phyloP scores from a whole-genome alignment of 306 rosid genomes.

The Glycine latifolia region DNA sequence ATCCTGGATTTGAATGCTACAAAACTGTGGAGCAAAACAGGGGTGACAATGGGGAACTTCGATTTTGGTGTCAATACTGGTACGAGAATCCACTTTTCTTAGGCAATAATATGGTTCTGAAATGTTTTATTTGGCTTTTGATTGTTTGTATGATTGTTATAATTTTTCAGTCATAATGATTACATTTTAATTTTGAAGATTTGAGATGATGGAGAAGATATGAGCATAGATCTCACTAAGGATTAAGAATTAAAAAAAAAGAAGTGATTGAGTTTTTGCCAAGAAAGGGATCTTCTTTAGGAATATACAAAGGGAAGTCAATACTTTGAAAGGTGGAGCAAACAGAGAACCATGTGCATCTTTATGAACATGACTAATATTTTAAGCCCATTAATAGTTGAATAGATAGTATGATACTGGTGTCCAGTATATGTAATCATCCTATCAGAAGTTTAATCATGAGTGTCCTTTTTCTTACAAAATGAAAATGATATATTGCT shows the following conservation, averaged over 20 bases:
- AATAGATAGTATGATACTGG: background rate
- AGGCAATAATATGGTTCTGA: background rate
- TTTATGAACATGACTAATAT: constrained; percentile 31
- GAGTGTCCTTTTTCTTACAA: background rate
- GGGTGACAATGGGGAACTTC: constrained; percentile 71
- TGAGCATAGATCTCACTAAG: constrained; percentile 22
- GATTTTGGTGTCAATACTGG: constrained; percentile 98
- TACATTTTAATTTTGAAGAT: constrained; percentile 7
- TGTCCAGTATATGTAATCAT: constrained; percentile 9
- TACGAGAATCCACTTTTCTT: constrained; percentile 41
- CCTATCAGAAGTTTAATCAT: background rate
- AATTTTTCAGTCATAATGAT: background rate
- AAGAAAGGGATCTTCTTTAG: constrained; percentile 43
- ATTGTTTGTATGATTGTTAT: constrained; percentile 13
- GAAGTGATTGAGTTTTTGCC: constrained; percentile 17
- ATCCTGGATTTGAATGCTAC: constrained; percentile 92
- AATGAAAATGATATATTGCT: background rate
- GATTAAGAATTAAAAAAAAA: constrained; percentile 13
- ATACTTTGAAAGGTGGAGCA: constrained; percentile 36
- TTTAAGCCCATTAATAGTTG: constrained; percentile 4
- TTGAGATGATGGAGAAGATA: constrained; percentile 7
- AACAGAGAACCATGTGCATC: constrained; percentile 45
- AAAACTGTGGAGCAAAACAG: constrained; percentile 74
- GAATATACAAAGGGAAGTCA: constrained; percentile 32
- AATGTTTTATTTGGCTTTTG: constrained; percentile 11